phyloP scores from a whole-genome alignment of 2,329 filamentous ascomycete species.

The Hypoxylon sp. region DNA sequence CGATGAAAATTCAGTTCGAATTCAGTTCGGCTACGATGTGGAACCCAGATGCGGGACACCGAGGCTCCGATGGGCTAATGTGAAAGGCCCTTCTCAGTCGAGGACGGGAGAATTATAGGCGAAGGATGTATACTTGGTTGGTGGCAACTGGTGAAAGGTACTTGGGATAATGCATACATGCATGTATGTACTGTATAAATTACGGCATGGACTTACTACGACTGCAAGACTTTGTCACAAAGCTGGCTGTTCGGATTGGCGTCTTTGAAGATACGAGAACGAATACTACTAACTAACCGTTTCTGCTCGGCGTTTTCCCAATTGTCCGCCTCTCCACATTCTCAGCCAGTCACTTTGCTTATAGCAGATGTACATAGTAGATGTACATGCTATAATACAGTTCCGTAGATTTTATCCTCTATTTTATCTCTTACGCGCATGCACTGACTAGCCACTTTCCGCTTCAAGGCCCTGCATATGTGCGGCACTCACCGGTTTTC shows the following conservation, averaged over 20 bases:
- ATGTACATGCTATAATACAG: too few relatives aligned
- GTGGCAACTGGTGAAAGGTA: neutral
- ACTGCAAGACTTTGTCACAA: neutral
- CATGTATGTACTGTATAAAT: neutral
- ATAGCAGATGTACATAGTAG: too few relatives aligned
- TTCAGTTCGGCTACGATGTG: slow-evolving; percentile 1
- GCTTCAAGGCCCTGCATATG: slow-evolving; percentile 20
- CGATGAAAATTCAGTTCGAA: slow-evolving; percentile 9
- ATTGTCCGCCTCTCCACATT: too few relatives aligned
- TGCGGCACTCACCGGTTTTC: slow-evolving; percentile 1
- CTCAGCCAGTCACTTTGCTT: too few relatives aligned
- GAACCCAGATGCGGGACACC: slow-evolving; percentile 22
- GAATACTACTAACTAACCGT: too few relatives aligned
- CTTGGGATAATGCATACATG: neutral
- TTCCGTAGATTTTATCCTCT: neutral
- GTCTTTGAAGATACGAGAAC: too few relatives aligned
- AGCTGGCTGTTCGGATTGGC: neutral
- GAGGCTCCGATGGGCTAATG: slow-evolving; percentile 17
- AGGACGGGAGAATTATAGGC: neutral
- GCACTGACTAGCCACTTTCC: neutral
- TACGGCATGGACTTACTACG: neutral
- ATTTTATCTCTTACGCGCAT: neutral
- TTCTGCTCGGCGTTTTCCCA: neutral
- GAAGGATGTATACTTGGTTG: neutral
- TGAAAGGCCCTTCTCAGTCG: neutral